Evolutionary conservation across 2,329 filamentous ascomycete species (phyloP).

Genomic region (Alternaria gansuensis): DNA sequence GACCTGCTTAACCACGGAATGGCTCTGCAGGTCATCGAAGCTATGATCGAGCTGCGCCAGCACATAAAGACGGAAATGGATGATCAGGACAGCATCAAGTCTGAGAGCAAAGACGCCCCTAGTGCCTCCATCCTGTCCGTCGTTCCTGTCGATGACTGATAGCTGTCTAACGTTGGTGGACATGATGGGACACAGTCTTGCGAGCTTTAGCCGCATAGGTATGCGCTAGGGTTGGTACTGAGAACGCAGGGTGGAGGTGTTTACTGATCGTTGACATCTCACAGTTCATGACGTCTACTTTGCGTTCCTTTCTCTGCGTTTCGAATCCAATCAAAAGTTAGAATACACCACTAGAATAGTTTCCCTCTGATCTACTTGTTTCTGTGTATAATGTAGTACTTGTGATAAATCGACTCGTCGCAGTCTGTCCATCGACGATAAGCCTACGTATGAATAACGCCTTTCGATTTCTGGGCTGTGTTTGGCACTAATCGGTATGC

Average conservation of each 20-base stretch:
- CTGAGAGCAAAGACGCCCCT: background rate
- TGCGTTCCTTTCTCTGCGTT: background rate
- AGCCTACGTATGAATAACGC: background rate
- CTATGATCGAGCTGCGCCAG: slow-evolving; percentile 15
- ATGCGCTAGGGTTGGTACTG: background rate
- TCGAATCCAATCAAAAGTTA: background rate
- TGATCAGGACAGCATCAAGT: slow-evolving; percentile 7
- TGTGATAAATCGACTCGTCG: background rate
- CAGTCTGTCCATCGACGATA: background rate
- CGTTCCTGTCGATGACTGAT: background rate
- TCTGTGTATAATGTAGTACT: background rate
- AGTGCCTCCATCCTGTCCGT: background rate
- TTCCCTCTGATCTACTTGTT: background rate
- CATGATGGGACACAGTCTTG: background rate
- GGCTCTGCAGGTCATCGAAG: slow-evolving; percentile 14
- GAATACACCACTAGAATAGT: background rate
- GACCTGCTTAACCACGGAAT: slow-evolving; percentile 3
- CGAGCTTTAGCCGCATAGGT: no score
- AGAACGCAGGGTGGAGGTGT: background rate
- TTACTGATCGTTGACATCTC: background rate
- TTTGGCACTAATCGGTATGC: background rate
- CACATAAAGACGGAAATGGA: slow-evolving; percentile 12
- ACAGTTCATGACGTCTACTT: background rate
- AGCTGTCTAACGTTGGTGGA: background rate
- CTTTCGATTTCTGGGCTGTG: background rate